Base-by-base conservation (phyloP, 306 rosid genomes). In the Rosa persica region DNA sequence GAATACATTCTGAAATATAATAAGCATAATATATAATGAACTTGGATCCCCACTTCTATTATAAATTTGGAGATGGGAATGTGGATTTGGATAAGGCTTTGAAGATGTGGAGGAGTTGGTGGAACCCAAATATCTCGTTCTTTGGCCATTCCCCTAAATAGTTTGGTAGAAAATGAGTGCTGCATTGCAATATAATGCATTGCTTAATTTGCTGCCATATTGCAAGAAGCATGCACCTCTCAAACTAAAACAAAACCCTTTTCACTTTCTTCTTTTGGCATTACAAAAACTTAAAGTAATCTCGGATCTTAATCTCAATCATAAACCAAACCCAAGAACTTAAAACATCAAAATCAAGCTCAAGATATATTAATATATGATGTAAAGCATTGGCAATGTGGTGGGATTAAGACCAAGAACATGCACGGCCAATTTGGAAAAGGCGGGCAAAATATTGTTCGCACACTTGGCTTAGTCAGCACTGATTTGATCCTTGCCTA, bases 31-130 rank as follows among this genome's bases (percentile, higher is more conserved):
- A 12, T 19, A 23, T 0, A 11, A 22, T 23, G 61, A 2, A 78
- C 16, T 16, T 20, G 15, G 20, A 36, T 51, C 65, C 52, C 42
- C 76, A 13, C 44, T 43, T 16, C 20, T 39, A 64, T 19, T 40
- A 54, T 61, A 69, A 44, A 42, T 17, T 38, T 15, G 49, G 79
- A 65, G 58, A 25, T 73, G 57, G 73, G 25, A n/a, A 19, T 83
- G 43, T 43, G 3, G 76, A 57, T 84, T 82, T 91, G 96, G 95
- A 92, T 92, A 90, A 92, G 95, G 78, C 69, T 38, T 60, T 75
- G 80, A 82, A 65, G 82, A 76, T 78, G 85, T 88, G 90, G 90
- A 90, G 93, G 90, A 90, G 93, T 92, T 87, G 95, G 89, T 90
- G 97, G 83, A 92, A 86, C 87, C 79, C 92, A 87, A 78, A 87